phyloP scores from a whole-genome alignment of 257 asterid genomes.

The Solanum pinnatisectum region DNA sequence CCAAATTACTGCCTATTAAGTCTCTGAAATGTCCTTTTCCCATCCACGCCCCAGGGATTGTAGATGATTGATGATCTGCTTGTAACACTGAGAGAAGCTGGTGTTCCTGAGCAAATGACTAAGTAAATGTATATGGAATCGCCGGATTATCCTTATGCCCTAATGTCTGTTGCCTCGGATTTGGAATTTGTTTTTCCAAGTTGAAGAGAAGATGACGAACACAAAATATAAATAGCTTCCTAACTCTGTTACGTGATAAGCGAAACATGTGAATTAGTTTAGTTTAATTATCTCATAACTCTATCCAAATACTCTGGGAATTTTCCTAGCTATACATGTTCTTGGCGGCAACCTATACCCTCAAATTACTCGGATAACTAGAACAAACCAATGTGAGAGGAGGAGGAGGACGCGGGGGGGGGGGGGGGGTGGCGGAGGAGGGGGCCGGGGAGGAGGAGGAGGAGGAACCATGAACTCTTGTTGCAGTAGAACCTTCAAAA shows the following conservation, averaged over 20 bases:
- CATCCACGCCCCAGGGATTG: not conserved
- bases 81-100: not conserved
- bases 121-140: not conserved
- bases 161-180: not conserved
- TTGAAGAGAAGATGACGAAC: not conserved
- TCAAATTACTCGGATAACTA: not conserved
- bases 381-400: not conserved
- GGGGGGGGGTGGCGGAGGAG: too few species aligned
- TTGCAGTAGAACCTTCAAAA: not conserved
- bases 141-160: not conserved
- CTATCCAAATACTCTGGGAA: not conserved
- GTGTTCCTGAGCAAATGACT: not conserved
- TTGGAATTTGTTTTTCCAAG: not conserved
- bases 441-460: too few species aligned
- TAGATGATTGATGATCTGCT: not conserved
- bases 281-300: not conserved
- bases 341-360: not conserved
- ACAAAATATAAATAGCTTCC: not conserved
- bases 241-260: not conserved
- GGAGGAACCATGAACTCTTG: not conserved
- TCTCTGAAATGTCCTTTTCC: not conserved
- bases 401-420: too few species aligned
- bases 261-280: not conserved
- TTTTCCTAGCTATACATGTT: not conserved
- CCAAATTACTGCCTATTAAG: not conserved